Base-by-base conservation (phyloP, 768 basidiomycete species). In the Boletus barrowsii region DNA sequence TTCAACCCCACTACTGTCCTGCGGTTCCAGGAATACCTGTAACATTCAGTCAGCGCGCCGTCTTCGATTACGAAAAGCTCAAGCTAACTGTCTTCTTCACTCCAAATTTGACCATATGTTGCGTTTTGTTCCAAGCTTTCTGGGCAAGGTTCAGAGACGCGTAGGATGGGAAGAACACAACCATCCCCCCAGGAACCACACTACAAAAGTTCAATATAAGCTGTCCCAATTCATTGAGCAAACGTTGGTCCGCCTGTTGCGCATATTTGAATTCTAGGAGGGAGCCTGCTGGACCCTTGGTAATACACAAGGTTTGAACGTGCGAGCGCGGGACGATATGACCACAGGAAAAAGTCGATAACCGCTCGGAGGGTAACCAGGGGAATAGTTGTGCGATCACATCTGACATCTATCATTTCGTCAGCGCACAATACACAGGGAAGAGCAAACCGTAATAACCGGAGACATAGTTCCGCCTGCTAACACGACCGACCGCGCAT, bases 401-500 rank as follows among this genome's bases (percentile, higher is more conserved):
- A 68, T 97, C 94, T n/a, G 87, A 84, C 47, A 96, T 88, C 94
- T 97, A 62, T 32, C 13, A 29, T 41, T 44, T 22, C 20, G 41
- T 58, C 40, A 61, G 54, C 30, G 49, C 44, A 37, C 42, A 29
- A 30, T 26, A 51, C 44, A 43, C 15, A 13, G 20, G n/a, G 17
- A 18, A 18, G 1, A 0, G 15, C 8, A 20, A 53, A 42, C 62
- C 73, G 49, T n/a, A 73, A 77, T 49, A 50, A 97, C 93, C n/a
- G 96, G 96, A 8, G 93, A 93, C 97, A 99, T 98, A 0, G 96
- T 99, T 5, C 96, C 96, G 10, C 96, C 96, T 9, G 97, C 96
- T 37, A 99, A 76, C 29, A 98, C 73, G n/a, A 98, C 86, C 3
- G 89, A 81, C 36, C 92, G 76, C 1, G 94, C 92, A 24, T 79